Base-by-base conservation (phyloP, 139 green algal genomes). In the Chlamydomonas eustigma region DNA sequence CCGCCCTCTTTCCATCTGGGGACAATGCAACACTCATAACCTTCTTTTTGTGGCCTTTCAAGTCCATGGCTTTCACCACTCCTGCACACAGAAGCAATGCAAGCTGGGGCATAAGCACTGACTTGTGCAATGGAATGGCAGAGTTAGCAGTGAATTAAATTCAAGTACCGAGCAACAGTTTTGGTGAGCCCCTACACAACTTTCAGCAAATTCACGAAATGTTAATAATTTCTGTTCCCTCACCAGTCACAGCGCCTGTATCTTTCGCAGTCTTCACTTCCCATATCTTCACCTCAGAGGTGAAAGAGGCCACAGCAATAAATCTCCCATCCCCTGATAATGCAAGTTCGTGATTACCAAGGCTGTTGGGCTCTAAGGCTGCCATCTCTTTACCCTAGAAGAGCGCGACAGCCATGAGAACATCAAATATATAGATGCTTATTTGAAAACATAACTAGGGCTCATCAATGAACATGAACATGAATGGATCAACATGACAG, bases 281-380 rank as follows among this genome's bases (percentile, higher is more conserved):
- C 82, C 86, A 76, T 30, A 88, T 79, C 83, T 84, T 88, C 33
- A 90, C 79, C 37, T 86, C 81, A 0, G 78, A 51, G 1, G 80
- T 86, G 74, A 90, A 90, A 64, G 64, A 79, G 2, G 83, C 78
- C 2, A 86, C 86, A 1, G 82, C 74, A 6, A 88, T 51, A 64
- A 90, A 90, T 22, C 86, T 74, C 0, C 86, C 83, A 36, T 87
- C 80, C 1, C 8, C 28, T 12, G 80, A 87, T 25, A 90, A 76
- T 2, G 81, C 83, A 71, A 90, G 78, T 8, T 78, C 81, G 52
- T 90, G 82, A 76, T 90, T 90, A n/a, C 37, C 44, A 2, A 90
- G 64, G 34, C 74, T 81, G 73, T 83, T 85, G 75, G 82, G 81
- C 67, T 87, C 77, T 1, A 87, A 81, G 1, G 73, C 37, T 0